Evolutionary conservation across 2,329 filamentous ascomycete species (phyloP), one percentile per base, ranked within the genome.

Genomic region (Sphaerulina musiva): DNA sequence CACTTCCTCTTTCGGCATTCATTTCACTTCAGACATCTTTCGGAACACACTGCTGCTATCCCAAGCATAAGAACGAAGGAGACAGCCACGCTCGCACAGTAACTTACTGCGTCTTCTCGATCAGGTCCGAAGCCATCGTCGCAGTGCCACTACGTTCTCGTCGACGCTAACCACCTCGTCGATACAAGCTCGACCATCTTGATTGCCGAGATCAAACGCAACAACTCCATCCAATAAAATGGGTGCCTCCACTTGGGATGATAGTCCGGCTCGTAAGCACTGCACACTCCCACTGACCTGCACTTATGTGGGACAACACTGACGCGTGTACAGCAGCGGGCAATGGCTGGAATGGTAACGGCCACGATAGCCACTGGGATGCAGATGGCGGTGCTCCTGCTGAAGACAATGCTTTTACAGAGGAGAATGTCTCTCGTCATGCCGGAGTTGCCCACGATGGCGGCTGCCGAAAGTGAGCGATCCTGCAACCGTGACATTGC

Each of bases 401-500:
- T 9, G 48, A 51, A 29, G 49, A 26, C 9, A 48, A 36, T 32
- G 62, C 54, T 31, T 61, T 66, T 51, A 54, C 63, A 10, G 46
- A 45, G 14, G 56, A 62, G 10, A 67, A 68, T 50, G 52, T 60
- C 45, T 65, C 61, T 53, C 66, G 65, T 61, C 66, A 69, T 41
- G 68, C 63, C 34, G 61, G 34, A 14, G 58, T 29, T 12, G 49
- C 58, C 43, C 51, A 34, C 41, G 67, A 64, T 53, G 66, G 65
- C 31, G 70, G 68, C 36, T 76, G 74, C 59, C 72, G 71, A 60
- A 68, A 68, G 74, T 75, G 55, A 69, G 72, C 70, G 11, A n/a
- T 7, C 31, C 29, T 39, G 50, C 6, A 31, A 6, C 26, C 7
- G 14, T 12, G 10, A 10, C 17, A 17, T 9, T 20, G 20, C 29